Conservation (phyloP, 2,329 filamentous ascomycete genomes). For the Colletotrichum lupini region DNA sequence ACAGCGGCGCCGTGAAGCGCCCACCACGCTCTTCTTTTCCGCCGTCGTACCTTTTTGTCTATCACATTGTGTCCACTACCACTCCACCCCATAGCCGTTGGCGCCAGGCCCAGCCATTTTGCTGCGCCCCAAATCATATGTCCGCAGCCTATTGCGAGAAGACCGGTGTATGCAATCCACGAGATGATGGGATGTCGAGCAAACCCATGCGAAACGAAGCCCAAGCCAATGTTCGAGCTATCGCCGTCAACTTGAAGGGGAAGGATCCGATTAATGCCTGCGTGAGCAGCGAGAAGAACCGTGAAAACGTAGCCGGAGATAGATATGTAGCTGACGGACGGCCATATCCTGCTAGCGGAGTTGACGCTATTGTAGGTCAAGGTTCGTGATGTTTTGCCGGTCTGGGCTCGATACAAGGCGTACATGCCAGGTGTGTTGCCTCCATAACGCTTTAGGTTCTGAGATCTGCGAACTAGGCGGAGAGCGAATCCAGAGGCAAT, state of each 20-base stretch:
- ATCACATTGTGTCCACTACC: slow-evolving; percentile 53
- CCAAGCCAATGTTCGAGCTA: slow-evolving; percentile 85
- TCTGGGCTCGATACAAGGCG: slow-evolving; percentile 47
- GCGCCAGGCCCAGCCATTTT: slow-evolving; percentile 79
- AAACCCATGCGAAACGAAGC: slow-evolving; percentile 88
- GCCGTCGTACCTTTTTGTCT: slow-evolving; percentile 63
- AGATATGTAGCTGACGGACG: slow-evolving; percentile 75
- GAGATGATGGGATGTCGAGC: slow-evolving; percentile 74
- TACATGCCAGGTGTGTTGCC: slow-evolving; percentile 69
- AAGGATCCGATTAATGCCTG: slow-evolving; percentile 79
- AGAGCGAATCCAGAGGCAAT: slow-evolving; percentile 81
- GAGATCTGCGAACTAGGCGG: slow-evolving; percentile 77
- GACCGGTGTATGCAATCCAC: slow-evolving; percentile 74
- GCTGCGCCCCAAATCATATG: slow-evolving; percentile 89
- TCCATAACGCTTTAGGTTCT: slow-evolving; percentile 81
- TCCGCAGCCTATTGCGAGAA: slow-evolving; percentile 75
- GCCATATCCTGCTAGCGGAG: slow-evolving; percentile 66
- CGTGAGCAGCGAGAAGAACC: slow-evolving; percentile 75
- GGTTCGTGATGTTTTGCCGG: slow-evolving; percentile 45
- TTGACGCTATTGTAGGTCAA: slow-evolving; percentile 40
- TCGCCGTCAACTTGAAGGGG: slow-evolving; percentile 84
- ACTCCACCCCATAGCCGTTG: slow-evolving; percentile 62
- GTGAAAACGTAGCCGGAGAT: slow-evolving; percentile 78
- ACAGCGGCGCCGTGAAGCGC: slow-evolving; percentile 74
- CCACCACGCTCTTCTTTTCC: slow-evolving; percentile 76